A percentile compares a stretch with the other conserved stretches of the same genome.
Conservation (phyloP, 805 yeast genomes). For the Kazachstania psychrophila region DNA sequence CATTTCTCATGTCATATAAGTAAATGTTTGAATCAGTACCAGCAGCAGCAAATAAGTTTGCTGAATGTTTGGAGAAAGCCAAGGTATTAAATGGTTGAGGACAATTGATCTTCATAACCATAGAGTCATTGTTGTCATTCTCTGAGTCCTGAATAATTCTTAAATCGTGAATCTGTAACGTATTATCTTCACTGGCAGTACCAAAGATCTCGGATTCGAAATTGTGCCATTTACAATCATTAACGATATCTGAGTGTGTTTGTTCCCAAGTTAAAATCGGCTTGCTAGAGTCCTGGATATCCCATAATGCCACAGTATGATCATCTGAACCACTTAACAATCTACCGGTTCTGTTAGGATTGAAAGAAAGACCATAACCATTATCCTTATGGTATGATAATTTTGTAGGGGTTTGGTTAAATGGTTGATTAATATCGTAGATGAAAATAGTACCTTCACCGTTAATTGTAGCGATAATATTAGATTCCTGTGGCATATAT, state of each 20-base stretch:
- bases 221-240: conserved; percentile 67
- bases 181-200: conserved; percentile 64
- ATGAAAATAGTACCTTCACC: conserved; percentile 55
- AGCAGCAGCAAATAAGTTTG: conserved; percentile 57
- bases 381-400: conserved; percentile 51
- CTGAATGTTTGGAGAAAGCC: conserved; percentile 54
- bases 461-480: conserved; percentile 53
- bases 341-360: conserved; percentile 37
- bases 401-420: conserved; percentile 27
- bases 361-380: conserved; percentile 74
- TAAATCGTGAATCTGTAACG: conserved; percentile 45
- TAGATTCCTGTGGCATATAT: conserved; percentile 52
- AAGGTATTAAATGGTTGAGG: conserved; percentile 47
- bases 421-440: conserved; percentile 34
- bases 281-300: conserved; percentile 31
- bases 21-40: conserved; percentile 58
- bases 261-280: conserved; percentile 21
- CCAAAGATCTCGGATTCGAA: conserved; percentile 47
- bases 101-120: conserved; percentile 20
- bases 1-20: conserved; percentile 52
- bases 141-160: conserved; percentile 23
- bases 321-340: conserved; percentile 62
- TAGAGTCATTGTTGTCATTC: conserved; percentile 12
- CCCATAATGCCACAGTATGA: conserved; percentile 53
- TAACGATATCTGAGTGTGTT: conserved; percentile 51